These are phyloP conservation scores for Clohesyomyces aquaticus DNA, from an alignment of 495 filamentous ascomycete genomes.

Conservation along the genomic window DNA sequence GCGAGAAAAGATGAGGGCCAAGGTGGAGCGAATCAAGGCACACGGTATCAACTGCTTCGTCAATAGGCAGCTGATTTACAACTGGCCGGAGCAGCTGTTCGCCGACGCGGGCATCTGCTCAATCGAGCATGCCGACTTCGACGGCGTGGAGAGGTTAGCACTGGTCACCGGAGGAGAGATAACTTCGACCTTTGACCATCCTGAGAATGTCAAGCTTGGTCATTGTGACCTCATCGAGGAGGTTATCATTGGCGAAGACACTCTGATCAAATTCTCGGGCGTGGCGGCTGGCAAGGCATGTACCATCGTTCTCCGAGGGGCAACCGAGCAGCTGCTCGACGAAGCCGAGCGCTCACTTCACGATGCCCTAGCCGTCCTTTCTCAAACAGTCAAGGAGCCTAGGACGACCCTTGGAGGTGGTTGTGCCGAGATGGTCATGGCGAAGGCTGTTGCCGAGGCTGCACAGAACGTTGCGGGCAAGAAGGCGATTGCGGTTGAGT, in stretches of 20 bases:
- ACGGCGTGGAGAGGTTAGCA: conserved; percentile 93
- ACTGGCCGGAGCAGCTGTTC: conserved; percentile 99
- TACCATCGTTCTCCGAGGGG: conserved; percentile 94
- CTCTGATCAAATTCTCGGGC: conserved; percentile 94
- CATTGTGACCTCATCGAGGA: conserved; percentile 96
- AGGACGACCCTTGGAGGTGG: conserved; percentile 93
- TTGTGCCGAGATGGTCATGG: conserved; percentile 98
- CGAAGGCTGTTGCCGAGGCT: conserved; percentile 92
- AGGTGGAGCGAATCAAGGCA: conserved; percentile 97
- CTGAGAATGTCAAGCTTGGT: conserved; percentile 93
- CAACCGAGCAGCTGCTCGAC: conserved; percentile 94
- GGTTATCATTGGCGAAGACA: conserved; percentile 96
- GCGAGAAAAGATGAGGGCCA: conserved; percentile 98
- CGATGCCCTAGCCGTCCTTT: conserved; percentile 94
- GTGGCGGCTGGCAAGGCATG: conserved; percentile 93
- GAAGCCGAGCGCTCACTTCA: conserved; percentile 96
- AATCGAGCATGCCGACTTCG: conserved; percentile 98
- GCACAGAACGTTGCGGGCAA: conserved; percentile 95
- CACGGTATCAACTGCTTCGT: conserved; percentile 99
- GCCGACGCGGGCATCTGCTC: conserved; percentile 96
- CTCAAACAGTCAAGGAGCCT: conserved; percentile 94
- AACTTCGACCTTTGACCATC: conserved; percentile 96
- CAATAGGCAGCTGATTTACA: conserved; percentile 98
- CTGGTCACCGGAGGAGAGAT: conserved; percentile 97
- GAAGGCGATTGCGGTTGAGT: conserved; percentile 89